Evolutionary conservation across 345 rosid genomes (phyloP).

Genomic region (Diplotaxis tenuifolia): DNA sequence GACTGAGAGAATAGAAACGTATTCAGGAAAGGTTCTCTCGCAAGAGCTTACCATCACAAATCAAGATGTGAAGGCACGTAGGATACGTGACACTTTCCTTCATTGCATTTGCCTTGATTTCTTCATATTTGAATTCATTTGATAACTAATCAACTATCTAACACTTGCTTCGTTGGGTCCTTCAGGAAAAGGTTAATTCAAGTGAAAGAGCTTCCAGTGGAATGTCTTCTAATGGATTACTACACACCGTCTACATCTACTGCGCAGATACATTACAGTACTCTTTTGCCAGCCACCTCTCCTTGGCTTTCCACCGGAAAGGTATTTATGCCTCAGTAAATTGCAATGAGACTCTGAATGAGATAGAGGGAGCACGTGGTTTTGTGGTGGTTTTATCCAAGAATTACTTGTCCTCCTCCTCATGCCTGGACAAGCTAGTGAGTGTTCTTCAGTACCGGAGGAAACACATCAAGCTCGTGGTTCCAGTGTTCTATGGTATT

Average conservation of each 20-base stretch:
- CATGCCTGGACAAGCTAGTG: background rate
- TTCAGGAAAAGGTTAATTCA: background rate
- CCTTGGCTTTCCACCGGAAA: background rate
- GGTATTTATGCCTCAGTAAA: background rate
- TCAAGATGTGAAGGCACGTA: background rate
- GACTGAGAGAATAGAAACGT: background rate
- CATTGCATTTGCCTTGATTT: too few relatives aligned
- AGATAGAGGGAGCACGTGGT: background rate
- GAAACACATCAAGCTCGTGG: background rate
- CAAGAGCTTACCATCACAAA: background rate
- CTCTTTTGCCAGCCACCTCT: background rate
- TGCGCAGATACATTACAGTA: background rate
- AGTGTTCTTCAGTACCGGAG: background rate
- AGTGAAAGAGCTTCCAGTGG: background rate
- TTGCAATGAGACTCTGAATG: background rate
- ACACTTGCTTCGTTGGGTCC: too few relatives aligned
- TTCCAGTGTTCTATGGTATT: slow-evolving; percentile 23
- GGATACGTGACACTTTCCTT: too few relatives aligned
- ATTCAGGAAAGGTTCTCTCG: background rate
- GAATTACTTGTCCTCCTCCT: background rate
- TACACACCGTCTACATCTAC: background rate
- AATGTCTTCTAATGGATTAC: background rate
- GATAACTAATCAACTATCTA: too few relatives aligned
- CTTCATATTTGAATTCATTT: too few relatives aligned
- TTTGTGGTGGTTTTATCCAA: slow-evolving; percentile 9